Conservation (phyloP, 352 stramenopile species). For the Phytopythium oedochilum region DNA sequence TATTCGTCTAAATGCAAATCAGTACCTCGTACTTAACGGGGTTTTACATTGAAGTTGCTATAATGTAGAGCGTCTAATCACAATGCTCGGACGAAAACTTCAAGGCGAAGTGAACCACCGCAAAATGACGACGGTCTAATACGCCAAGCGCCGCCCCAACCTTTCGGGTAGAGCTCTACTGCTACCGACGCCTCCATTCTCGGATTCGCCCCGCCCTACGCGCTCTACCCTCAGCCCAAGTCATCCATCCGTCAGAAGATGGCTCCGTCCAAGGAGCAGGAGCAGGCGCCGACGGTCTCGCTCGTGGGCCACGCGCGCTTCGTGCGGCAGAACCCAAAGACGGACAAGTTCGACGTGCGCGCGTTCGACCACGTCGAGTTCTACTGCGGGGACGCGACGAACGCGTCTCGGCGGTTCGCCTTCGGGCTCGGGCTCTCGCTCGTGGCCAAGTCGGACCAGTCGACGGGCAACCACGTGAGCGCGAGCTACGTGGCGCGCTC, state of each 20-base stretch:
- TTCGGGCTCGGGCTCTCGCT: conserved; percentile 83
- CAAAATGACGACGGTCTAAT: no score
- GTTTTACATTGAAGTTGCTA: no score
- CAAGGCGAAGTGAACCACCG: no score
- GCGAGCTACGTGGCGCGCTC: conserved; percentile 86
- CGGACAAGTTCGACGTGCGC: conserved; percentile 70
- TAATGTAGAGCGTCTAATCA: neutral
- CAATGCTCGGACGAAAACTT: neutral
- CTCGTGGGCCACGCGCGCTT: conserved; percentile 79
- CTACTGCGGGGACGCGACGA: conserved; percentile 78
- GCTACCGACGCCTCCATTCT: no score
- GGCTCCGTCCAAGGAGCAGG: neutral
- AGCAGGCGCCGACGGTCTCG: conserved; percentile 18
- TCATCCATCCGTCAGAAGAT: neutral
- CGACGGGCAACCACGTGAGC: conserved; percentile 82
- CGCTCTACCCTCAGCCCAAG: neutral
- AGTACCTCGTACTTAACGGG: no score
- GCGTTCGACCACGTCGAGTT: conserved; percentile 88
- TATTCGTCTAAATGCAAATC: conserved; percentile 72
- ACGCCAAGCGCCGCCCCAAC: no score
- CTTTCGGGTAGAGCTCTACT: no score
- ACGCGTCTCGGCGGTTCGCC: conserved; percentile 68
- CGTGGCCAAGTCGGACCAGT: conserved; percentile 83
- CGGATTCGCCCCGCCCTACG: neutral
- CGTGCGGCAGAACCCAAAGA: conserved; percentile 68